Base-by-base conservation (phyloP, 208 protist species). In the Trypanosoma caninum region DNA sequence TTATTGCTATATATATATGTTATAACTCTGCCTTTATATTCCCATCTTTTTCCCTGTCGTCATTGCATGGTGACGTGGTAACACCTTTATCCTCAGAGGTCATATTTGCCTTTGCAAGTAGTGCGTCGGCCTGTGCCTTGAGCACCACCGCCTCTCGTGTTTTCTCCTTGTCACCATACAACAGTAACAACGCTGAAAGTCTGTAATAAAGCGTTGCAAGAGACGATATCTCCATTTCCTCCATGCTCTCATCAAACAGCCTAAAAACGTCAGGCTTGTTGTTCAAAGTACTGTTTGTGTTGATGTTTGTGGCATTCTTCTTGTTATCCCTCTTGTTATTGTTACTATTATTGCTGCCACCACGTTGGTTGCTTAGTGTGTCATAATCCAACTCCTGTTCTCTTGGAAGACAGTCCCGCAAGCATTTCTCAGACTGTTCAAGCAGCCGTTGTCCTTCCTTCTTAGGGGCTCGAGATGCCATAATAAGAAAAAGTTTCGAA, bases 401-500 rank as follows among this genome's bases (percentile, higher is more conserved):
- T 5, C 65, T 60, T 16, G 78, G 62, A 46, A 85, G 68, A 62
- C 76, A 89, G 75, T 95, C 82, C 31, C 76, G 80, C 46, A 90
- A 59, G 55, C 77, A 90, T 56, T 84, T 80, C 75, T 95, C 84
- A 22, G 80, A 82, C 74, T 89, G 73, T 68, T 89, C 75, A 25
- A 95, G 77, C 72, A 81, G 79, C 10, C 73, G 72, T 14, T 66
- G 70, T 14, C 52, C 69, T 55, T 91, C 75, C 27, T 83, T 79
- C 65, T 82, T 70, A 13, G 87, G 87, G 3, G 83, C 73, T 3
- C 88, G 79, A 47, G 83, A 76, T 18, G 88, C 88, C 84, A 95
- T 95, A 41, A 91, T 82, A 30, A 95, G 78, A 58, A 89, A 91
- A 5, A 89, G 70, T 57, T 79, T 80, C 23, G 80, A 78, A 22